Conservation (phyloP, 2,329 filamentous ascomycete genomes). For the Apiospora malaysiana region DNA sequence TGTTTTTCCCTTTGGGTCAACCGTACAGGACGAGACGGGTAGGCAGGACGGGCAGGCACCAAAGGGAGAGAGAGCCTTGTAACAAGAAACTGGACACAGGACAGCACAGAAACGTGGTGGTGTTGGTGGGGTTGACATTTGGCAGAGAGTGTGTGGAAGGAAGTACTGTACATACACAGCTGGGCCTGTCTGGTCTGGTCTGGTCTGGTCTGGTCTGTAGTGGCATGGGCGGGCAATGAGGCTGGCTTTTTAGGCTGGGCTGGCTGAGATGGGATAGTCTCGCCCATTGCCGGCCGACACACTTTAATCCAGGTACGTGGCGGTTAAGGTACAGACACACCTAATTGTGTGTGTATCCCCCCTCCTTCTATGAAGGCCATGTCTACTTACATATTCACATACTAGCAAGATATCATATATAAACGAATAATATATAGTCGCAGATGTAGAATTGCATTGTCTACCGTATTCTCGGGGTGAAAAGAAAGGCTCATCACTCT, state of each 20-base stretch:
- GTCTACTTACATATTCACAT: no score
- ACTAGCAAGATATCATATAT: no score
- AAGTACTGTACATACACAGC: neutral
- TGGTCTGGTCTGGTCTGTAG: neutral
- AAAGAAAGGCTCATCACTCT: neutral
- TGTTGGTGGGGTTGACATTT: conserved; percentile 1
- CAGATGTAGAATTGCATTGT: neutral
- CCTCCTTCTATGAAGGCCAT: neutral
- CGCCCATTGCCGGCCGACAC: conserved; percentile 6
- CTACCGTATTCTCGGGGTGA: neutral
- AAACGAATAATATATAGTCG: neutral
- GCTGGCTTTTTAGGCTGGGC: conserved; percentile 6
- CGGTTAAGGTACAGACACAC: conserved; percentile 4
- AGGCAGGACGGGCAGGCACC: no score
- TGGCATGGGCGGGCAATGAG: neutral
- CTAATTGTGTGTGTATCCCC: no score
- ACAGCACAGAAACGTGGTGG: conserved; percentile 11
- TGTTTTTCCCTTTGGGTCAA: neutral
- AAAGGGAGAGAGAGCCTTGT: no score
- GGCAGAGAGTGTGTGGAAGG: no score
- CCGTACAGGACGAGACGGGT: neutral
- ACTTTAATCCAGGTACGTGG: conserved; percentile 17
- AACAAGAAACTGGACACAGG: neutral
- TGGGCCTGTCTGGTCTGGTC: neutral
- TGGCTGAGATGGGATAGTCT: conserved; percentile 14